Evolutionary conservation across 495 filamentous ascomycete species (phyloP), one percentile per base, ranked within the genome.

Genomic region (Hyaloscypha hepaticicola): DNA sequence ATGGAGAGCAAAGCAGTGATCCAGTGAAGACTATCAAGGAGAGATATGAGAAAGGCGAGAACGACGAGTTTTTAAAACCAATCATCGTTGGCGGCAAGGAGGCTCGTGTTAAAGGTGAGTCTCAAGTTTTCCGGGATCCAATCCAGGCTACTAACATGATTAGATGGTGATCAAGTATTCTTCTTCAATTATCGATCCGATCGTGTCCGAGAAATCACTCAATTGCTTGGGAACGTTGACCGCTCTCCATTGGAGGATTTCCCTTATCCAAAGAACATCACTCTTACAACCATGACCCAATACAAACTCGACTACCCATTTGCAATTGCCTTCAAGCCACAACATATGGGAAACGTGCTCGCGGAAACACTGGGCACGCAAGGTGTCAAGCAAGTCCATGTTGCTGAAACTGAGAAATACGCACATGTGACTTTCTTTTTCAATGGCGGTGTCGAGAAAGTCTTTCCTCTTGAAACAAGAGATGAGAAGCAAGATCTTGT

Each of bases 171-270:
- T 73, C 94, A 91, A 55, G 86, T 96, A 71, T 97, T 99, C 84
- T 97, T 97, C 87, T 99, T 99, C 90, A 99, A 99, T 86, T 99
- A 99, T 85, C 94, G 95, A 70, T 97, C 95, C 41, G 95, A 99
- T 74, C 93, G 95, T 75, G 93, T 96, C 58, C 92, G 96, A 69
- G 94, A 99, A 75, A 88, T 98, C 73, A 97, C 94, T 60, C 95
- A 98, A 79, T 82, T 98, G 51, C 80, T 99, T 28, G 96, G 95
- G 72, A 90, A 88, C 74, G 86, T 92, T 70, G 96, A 99, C 80
- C 89, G 90, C 70, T 95, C 91, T 21, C 92, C 94, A 57, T 83
- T 80, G 66, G 91, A 95, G 60, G 91, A 96, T 74, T 96, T 97
- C 82, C 87, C 92, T 31, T 98, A 94, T 82, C 95, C 95, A 58